phyloP scores from a whole-genome alignment of 805 yeast species.

The Sugiyamaella americana region DNA sequence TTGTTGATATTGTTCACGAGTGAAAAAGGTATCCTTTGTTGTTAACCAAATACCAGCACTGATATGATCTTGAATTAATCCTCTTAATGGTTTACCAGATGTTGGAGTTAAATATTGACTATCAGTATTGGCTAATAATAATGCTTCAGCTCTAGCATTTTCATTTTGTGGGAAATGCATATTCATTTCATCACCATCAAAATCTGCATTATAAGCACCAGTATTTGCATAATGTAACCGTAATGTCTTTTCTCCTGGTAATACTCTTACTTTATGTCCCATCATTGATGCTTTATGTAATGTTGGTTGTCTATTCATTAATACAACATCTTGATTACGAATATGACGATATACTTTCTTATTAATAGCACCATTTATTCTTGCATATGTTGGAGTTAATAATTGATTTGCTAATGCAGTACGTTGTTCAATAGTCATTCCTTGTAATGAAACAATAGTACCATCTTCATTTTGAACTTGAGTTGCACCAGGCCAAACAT shows the following conservation, averaged over 20 bases:
- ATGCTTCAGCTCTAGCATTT: slow-evolving; percentile 96
- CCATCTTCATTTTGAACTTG: slow-evolving; percentile 97
- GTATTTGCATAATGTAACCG: slow-evolving; percentile 98
- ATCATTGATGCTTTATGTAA: slow-evolving; percentile 99
- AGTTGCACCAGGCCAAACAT: slow-evolving; percentile 97
- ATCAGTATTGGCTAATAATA: slow-evolving; percentile 92
- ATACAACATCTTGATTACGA: slow-evolving; percentile 87
- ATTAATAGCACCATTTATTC: slow-evolving; percentile 57
- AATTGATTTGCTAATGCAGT: slow-evolving; percentile 92
- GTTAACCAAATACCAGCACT: slow-evolving; percentile 99
- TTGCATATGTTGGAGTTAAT: slow-evolving; percentile 59
- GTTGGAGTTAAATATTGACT: slow-evolving; percentile 97
- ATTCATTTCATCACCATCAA: slow-evolving; percentile 99
- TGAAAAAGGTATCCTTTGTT: slow-evolving; percentile 83
- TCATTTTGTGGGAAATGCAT: slow-evolving; percentile 98
- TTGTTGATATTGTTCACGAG: slow-evolving; percentile 89
- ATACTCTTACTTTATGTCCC: slow-evolving; percentile 97
- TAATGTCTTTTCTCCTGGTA: slow-evolving; percentile 95
- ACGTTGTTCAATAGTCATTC: slow-evolving; percentile 90
- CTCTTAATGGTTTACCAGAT: slow-evolving; percentile 96
- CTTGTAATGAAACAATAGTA: slow-evolving; percentile 66
- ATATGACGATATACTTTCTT: slow-evolving; percentile 95
- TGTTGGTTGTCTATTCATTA: slow-evolving; percentile 99
- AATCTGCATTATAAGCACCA: slow-evolving; percentile 99
- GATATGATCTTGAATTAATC: slow-evolving; percentile 97